These are phyloP conservation scores for Apiospora koreana DNA, from an alignment of 2,329 filamentous ascomycete species.

Conservation along the genomic window DNA sequence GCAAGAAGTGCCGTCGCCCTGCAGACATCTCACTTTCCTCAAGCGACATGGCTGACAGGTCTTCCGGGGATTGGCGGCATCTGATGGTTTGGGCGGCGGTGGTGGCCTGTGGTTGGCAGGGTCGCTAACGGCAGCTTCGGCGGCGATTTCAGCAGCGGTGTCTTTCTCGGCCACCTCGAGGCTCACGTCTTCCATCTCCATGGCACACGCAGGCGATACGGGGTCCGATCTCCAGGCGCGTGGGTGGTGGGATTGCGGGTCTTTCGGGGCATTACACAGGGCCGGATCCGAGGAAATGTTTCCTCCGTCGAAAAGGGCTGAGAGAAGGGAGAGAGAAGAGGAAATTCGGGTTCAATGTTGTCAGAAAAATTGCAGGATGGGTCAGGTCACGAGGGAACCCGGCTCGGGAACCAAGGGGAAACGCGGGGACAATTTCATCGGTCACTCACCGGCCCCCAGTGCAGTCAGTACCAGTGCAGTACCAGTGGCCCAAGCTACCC, in stretches of 20 bases:
- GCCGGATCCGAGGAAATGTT: constrained; percentile 3
- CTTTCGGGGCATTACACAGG: constrained; percentile 4
- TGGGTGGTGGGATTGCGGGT: constrained; percentile 5
- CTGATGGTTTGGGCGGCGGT: constrained; percentile 32
- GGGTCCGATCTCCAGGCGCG: constrained; percentile 7
- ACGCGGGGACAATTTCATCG: constrained; percentile 6
- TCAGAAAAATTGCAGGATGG: not conserved
- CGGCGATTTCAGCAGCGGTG: constrained; percentile 35
- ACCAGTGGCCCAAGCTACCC: not conserved
- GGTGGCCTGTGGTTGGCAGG: constrained; percentile 29
- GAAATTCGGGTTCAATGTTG: not conserved
- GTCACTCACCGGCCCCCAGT: not conserved
- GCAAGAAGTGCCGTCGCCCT: constrained; percentile 51
- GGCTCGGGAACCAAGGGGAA: not conserved
- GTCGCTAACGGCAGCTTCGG: constrained; percentile 33
- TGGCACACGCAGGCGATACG: constrained; percentile 16
- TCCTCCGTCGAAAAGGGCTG: not conserved
- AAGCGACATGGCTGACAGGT: constrained; percentile 20
- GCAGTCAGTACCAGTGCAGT: not conserved
- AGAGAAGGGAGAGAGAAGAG: not conserved
- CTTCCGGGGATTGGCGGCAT: constrained; percentile 12
- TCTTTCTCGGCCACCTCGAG: constrained; percentile 34
- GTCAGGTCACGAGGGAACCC: not conserved
- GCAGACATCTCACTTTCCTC: constrained; percentile 58
- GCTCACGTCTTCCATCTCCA: constrained; percentile 39